Evolutionary conservation across 2,329 filamentous ascomycete species (phyloP), one percentile per base, ranked within the genome.

Genomic region (Diplodia scrobiculata): DNA sequence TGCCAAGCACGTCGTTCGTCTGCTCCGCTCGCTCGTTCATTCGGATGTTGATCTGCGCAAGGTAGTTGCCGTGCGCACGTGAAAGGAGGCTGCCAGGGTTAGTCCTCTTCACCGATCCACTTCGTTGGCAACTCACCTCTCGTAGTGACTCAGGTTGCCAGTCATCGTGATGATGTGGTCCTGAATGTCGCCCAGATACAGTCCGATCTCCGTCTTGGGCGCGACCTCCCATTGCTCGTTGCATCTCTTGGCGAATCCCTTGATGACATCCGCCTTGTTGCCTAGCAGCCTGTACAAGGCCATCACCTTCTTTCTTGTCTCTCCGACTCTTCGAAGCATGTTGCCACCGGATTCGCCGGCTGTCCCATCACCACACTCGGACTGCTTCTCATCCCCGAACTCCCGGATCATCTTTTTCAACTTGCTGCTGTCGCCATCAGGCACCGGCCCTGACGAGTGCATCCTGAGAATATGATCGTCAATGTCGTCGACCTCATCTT

Each of bases 81-180:
- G 91, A 91, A 32, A 99, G 84, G 59, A 99, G 91, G 73, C 92
- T 95, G 70, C 3, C 34, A 17, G n/a, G 11, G 51, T 65, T 48
- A 64, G 14, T 5, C 53, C 5, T 17, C 27, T 11, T 5, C 68
- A 74, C 70, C 53, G 38, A 38, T 17, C 47, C 45, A 6, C 3
- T 14, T 19, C 27, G 11, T 45, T 4, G 13, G 17, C 47, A 19
- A 82, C 88, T 73, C 82, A 95, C 91, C 93, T 96, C 79, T 99
- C 95, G 74, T 98, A 98, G 76, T 99, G 95, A 70, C 89, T 90
- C 74, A 99, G 80, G 75, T 98, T 99, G 62, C 90, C 91, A 45
- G 94, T 98, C 95, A 99, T 99, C 69, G 95, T 99, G 72, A 99
- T 89, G 72, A 99, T 98, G 76, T 99, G 95, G 81, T 99, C 95